Evolutionary conservation across 2,329 filamentous ascomycete genomes (phyloP), one percentile per base, ranked within the genome.

Genomic region (Ophiosphaerella narmari): DNA sequence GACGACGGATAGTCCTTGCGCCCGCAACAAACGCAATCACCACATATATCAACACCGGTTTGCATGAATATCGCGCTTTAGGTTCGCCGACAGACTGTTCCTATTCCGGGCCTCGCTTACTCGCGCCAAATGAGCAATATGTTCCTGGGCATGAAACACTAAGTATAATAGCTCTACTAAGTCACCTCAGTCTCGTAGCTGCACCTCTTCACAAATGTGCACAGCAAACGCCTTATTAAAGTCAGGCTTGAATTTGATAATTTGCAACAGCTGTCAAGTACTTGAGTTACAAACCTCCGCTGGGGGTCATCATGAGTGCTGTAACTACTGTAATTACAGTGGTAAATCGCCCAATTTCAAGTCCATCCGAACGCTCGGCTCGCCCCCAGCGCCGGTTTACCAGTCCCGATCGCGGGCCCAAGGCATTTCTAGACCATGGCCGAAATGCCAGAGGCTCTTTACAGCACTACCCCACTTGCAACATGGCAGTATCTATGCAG

Each of bases 1-100:
- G 82, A 84, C 33, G 82, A 84, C 42, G 63, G 64, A 29, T 71
- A 68, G 50, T 45, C 39, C 24, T 26, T 35, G 43, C 24, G 35
- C 18, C 16, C 38, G 31, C 44, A 35, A 46, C 26, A 37, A 29
- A 50, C 40, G 18, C 14, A 46, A 44, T 40, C 54, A 43, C 26
- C 26, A 57, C 47, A 52, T 42, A 42, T 52, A 37, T 52, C 44
- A 44, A 42, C 44, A 45, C 41, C 36, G 41, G 32, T 40, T 46
- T 38, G 43, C 55, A 59, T 55, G 52, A 59, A 52, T 21, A 36
- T 46, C 43, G 36, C 40, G 21, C 12, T 31, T 18, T 40, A 9
- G 18, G 41, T 33, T 41, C 57, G 38, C 55, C 40, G 51, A 56
- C 29, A 18, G 35, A 11, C 26, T 45, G 56, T 57, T 54, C 63